Evolutionary conservation across 225 moss, liverwort and hornwort genomes (phyloP), one percentile per base, ranked within the genome.

Genomic region (Marchantia paleacea): DNA sequence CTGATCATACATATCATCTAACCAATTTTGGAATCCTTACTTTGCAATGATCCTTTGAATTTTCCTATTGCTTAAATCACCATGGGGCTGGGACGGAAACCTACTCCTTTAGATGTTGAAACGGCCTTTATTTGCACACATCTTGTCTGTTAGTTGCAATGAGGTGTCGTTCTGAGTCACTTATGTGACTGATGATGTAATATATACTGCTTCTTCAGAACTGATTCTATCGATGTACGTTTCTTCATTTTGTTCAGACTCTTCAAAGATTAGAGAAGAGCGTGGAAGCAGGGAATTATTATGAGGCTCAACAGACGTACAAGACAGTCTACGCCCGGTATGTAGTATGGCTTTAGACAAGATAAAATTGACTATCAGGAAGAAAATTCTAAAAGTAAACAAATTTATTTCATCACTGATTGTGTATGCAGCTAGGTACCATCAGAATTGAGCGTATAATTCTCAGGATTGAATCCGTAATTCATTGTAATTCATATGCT

Each of bases 241-340:
- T 31, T 76, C n/a, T 58, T 58, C 7, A n/a, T 79, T 20, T 74
- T 26, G 31, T 29, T 66, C 87, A 87, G 87, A 82, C 75, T 47
- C 82, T 85, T 71, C 80, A 87, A 51, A 84, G 80, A 55, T 70
- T 87, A 79, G 93, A 92, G 86, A 90, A 88, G 81, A 93, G 86
- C 71, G 95, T 95, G 18, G 90, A 89, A 79, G 90, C 89, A 76
- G 97, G 95, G 13, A 85, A 92, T 72, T 99, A 91, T 75, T 99
- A 99, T 86, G 97, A 99, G 84, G 97, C 97, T 76, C 97, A 95
- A 64, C 97, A 99, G 85, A 99, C 90, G 84, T 95, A 91, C 80
- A 99, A 99, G 75, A 89, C 95, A 19, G 85, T 95, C 13, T 89
- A 93, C 78, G 88, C 97, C 81, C 93, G 97, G 97, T 99, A 72